phyloP scores from a whole-genome alignment of 2,329 filamentous ascomycete genomes.

The Pseudogymnoascus sp. region DNA sequence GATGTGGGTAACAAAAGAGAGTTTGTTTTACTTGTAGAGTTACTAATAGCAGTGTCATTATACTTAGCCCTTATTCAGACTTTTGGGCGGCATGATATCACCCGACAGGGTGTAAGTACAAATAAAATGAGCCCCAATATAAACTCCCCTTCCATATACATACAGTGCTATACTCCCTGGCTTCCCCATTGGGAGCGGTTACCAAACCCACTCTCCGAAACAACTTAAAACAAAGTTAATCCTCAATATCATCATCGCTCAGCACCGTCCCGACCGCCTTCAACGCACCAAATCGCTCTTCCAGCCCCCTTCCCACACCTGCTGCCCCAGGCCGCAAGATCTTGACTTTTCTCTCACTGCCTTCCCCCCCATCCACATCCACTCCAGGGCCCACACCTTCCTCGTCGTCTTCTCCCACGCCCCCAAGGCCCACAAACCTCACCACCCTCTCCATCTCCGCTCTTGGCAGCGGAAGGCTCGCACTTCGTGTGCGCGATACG shows the following conservation, averaged over 20 bases:
- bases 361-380: slow-evolving; percentile 40
- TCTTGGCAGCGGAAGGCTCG: slow-evolving; percentile 31
- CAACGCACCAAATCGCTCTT: slow-evolving; percentile 15
- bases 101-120: neutral
- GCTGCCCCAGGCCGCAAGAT: slow-evolving; percentile 17
- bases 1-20: neutral
- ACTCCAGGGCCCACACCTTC: slow-evolving; percentile 32
- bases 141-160: neutral
- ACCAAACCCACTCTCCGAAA: neutral
- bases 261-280: slow-evolving; percentile 57
- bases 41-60: neutral
- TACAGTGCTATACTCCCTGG: neutral
- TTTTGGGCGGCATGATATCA: neutral
- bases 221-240: slow-evolving; percentile 29
- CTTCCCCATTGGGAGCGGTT: neutral
- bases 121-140: neutral
- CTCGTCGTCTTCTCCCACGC: slow-evolving; percentile 39
- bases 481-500: slow-evolving; percentile 41
- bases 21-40: neutral
- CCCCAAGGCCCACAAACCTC: slow-evolving; percentile 30
- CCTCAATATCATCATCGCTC: slow-evolving; percentile 81
- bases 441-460: slow-evolving; percentile 33
- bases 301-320: slow-evolving; percentile 15
- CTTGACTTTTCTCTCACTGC: slow-evolving; percentile 22
- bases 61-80: neutral